phyloP scores from a whole-genome alignment of 2,329 filamentous ascomycete species.

The Cladosporium sp. region DNA sequence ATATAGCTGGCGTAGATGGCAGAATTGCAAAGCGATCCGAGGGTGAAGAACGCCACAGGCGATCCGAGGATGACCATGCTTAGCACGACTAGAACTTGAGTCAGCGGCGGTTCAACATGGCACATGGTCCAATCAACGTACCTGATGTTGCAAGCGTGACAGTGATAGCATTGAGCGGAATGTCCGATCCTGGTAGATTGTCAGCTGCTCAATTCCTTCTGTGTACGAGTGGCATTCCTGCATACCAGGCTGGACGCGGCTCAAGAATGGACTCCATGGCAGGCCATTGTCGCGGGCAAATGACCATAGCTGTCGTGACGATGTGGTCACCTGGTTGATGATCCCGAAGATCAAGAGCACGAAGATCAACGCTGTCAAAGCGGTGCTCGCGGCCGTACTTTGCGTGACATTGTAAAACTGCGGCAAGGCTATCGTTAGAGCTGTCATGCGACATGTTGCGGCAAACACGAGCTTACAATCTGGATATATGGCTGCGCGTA shows the following conservation, averaged over 20 bases:
- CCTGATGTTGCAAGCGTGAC: conserved; percentile 27
- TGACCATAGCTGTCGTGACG: conserved; percentile 23
- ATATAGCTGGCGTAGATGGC: conserved; percentile 32
- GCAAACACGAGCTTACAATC: conserved; percentile 8
- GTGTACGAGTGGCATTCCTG: background rate
- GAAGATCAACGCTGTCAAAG: conserved; percentile 20
- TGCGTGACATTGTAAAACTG: conserved; percentile 24
- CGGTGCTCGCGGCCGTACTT: conserved; percentile 21
- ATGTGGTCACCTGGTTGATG: conserved; percentile 25
- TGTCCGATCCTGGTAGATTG: conserved; percentile 25
- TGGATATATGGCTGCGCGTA: conserved; percentile 24
- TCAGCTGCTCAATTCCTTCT: background rate
- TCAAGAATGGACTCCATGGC: conserved; percentile 19
- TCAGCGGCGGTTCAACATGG: background rate
- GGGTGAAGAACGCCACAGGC: conserved; percentile 47
- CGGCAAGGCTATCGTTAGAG: background rate
- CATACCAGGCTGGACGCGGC: conserved; percentile 10
- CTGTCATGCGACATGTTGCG: background rate
- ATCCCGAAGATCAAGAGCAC: conserved; percentile 23
- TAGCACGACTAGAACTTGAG: conserved; percentile 27
- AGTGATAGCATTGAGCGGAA: conserved; percentile 35
- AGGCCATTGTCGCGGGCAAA: conserved; percentile 25
- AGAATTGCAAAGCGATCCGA: conserved; percentile 42
- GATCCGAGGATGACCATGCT: conserved; percentile 42
- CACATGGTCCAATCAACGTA: background rate